Conservation (phyloP, 257 asterid genomes). For the Sherardia arvensis region DNA sequence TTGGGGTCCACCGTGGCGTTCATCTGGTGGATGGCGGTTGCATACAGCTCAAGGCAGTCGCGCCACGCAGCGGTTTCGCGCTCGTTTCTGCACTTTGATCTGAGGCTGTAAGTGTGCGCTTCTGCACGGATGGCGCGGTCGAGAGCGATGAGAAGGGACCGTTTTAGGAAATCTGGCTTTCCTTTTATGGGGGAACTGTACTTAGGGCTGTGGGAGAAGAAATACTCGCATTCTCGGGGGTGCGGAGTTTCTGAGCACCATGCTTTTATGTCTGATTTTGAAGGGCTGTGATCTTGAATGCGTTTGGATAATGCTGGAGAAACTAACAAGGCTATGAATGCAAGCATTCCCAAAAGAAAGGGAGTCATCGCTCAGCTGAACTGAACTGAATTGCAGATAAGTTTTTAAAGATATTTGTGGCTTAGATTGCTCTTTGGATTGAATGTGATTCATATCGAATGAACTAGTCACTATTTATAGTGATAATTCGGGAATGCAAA, state of each 20-base stretch:
- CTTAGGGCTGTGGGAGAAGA: constrained; percentile 37
- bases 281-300: background rate
- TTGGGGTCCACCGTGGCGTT: constrained; percentile 43
- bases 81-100: constrained; percentile 38
- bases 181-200: constrained; percentile 27
- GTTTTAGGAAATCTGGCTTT: constrained; percentile 49
- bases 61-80: constrained; percentile 75
- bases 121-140: constrained; percentile 51
- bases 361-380: background rate
- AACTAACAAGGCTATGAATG: constrained; percentile 5
- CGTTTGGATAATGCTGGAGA: constrained; percentile 24
- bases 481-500: background rate
- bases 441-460: background rate
- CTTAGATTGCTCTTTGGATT: background rate
- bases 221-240: constrained; percentile 62
- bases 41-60: constrained; percentile 69
- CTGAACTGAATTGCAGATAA: background rate
- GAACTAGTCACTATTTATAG: background rate
- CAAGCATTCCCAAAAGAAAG: background rate
- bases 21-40: constrained; percentile 27
- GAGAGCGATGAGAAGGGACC: constrained; percentile 46
- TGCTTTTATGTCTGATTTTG: constrained; percentile 22
- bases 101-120: constrained; percentile 27
- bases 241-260: constrained; percentile 81
- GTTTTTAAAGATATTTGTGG: too few relatives aligned